A percentile compares a stretch with the other conserved stretches of the same genome.
phyloP scores from a whole-genome alignment of 805 yeast species.

The Metschnikowia chrysomelidarum region DNA sequence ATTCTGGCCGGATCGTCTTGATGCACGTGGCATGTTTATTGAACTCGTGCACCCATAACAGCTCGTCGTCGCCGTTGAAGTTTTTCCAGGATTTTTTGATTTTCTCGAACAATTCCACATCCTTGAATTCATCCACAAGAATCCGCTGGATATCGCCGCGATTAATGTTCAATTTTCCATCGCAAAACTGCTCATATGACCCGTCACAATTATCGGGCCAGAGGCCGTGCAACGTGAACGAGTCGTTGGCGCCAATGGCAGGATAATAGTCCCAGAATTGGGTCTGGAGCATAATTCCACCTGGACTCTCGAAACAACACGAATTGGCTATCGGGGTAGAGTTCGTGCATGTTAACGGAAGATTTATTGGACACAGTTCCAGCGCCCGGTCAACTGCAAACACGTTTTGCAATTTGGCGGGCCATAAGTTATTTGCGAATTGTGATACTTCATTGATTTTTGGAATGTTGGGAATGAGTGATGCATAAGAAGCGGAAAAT shows the following conservation, averaged over 20 bases:
- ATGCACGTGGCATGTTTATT: conserved; percentile 48
- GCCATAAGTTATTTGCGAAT: no score
- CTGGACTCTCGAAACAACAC: conserved; percentile 43
- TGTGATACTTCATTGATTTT: no score
- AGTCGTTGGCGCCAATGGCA: conserved; percentile 31
- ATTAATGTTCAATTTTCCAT: conserved; percentile 27
- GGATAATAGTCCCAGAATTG: conserved; percentile 43
- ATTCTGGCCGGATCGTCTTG: conserved; percentile 37
- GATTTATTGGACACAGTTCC: conserved; percentile 14
- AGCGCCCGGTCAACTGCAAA: neutral
- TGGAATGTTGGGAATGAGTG: neutral
- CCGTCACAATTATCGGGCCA: conserved; percentile 47
- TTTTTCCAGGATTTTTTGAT: conserved; percentile 28
- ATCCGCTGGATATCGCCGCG: conserved; percentile 25
- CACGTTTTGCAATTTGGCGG: conserved; percentile 2
- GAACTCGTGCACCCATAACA: conserved; percentile 44
- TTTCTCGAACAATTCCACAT: conserved; percentile 25
- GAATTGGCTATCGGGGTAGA: conserved; percentile 47
- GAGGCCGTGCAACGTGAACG: conserved; percentile 44
- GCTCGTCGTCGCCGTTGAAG: conserved; percentile 34
- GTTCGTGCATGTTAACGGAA: conserved; percentile 64
- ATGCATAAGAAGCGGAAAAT: conserved; percentile 4
- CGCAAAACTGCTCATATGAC: conserved; percentile 36
- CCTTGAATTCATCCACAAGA: conserved; percentile 26
- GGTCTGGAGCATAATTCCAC: conserved; percentile 40